Evolutionary conservation across 75 land plant genomes (phyloP).

Genomic region (Selaginella tamariscina): DNA sequence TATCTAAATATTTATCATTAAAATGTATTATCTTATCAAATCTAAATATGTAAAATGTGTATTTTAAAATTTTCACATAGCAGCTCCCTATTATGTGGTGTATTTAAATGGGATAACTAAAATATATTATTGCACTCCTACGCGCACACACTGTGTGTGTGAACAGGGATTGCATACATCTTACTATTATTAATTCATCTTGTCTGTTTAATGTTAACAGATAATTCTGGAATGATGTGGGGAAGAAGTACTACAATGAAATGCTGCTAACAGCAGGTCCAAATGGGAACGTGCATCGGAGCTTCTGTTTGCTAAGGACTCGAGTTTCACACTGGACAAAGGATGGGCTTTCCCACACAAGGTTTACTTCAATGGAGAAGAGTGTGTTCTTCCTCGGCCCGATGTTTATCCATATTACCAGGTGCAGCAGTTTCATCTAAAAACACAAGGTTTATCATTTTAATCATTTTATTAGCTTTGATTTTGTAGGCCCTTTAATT

Average conservation of each 20-base stretch:
- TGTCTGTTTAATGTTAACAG: too few species aligned
- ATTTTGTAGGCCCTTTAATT: background rate
- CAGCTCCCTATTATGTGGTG: too few species aligned
- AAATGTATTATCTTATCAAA: too few species aligned
- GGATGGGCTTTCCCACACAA: constrained; percentile 83
- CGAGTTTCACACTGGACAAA: constrained; percentile 43
- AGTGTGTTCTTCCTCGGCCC: constrained; percentile 76
- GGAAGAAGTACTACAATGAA: constrained; percentile 8
- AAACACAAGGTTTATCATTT: background rate
- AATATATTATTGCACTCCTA: too few species aligned
- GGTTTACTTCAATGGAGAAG: constrained; percentile 78
- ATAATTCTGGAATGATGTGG: constrained; percentile 5
- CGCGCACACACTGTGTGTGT: too few species aligned
- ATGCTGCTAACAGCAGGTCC: background rate
- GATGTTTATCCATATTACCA: constrained; percentile 69
- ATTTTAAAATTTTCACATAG: too few species aligned
- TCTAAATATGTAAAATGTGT: too few species aligned
- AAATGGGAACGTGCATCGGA: constrained; percentile 2
- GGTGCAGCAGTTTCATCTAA: constrained; percentile 14
- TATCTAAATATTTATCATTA: too few species aligned
- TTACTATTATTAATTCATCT: too few species aligned
- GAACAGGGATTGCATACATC: too few species aligned
- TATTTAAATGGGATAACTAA: too few species aligned
- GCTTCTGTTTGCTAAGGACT: constrained; percentile 57
- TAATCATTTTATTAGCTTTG: background rate